These are phyloP conservation scores for Knoxdaviesia capensis DNA, from an alignment of 2,329 filamentous ascomycete genomes.

Conservation along the genomic window DNA sequence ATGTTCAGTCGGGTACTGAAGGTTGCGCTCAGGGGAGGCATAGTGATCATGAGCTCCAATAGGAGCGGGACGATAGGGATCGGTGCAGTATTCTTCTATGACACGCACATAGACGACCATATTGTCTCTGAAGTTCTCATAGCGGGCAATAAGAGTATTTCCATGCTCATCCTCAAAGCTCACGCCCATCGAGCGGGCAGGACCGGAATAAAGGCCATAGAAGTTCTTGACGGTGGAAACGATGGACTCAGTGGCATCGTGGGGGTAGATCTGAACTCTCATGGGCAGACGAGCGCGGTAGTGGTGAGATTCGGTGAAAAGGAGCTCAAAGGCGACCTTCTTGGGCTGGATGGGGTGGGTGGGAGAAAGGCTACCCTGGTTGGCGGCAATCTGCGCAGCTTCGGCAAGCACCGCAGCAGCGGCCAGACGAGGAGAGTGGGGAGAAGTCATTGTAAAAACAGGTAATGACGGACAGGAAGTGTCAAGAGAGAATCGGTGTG, in stretches of 20 bases:
- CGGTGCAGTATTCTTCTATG: slow-evolving; percentile 37
- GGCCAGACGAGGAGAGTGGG: no score
- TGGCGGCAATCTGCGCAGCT: no score
- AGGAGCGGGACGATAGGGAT: slow-evolving; percentile 29
- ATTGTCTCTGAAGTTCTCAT: slow-evolving; percentile 85
- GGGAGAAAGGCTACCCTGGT: no score
- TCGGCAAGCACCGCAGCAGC: no score
- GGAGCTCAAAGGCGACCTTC: slow-evolving; percentile 61
- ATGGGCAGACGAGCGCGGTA: slow-evolving; percentile 61
- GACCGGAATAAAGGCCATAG: slow-evolving; percentile 77
- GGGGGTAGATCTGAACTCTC: slow-evolving; percentile 77
- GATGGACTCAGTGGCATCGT: slow-evolving; percentile 95
- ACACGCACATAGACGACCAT: slow-evolving; percentile 89
- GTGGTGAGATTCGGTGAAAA: slow-evolving; percentile 47
- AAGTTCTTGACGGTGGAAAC: slow-evolving; percentile 98
- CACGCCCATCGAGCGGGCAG: slow-evolving; percentile 52
- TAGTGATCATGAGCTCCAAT: slow-evolving; percentile 20
- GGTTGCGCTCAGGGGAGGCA: slow-evolving; percentile 6
- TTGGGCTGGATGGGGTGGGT: slow-evolving; percentile 24
- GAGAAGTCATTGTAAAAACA: no score
- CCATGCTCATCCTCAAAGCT: slow-evolving; percentile 86
- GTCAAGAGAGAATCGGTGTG: no score
- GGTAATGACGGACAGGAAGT: no score
- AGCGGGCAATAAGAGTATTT: slow-evolving; percentile 81
- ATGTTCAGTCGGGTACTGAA: slow-evolving; percentile 3